Evolutionary conservation across 257 asterid species (phyloP).

Genomic region (Phtheirospermum japonicum): DNA sequence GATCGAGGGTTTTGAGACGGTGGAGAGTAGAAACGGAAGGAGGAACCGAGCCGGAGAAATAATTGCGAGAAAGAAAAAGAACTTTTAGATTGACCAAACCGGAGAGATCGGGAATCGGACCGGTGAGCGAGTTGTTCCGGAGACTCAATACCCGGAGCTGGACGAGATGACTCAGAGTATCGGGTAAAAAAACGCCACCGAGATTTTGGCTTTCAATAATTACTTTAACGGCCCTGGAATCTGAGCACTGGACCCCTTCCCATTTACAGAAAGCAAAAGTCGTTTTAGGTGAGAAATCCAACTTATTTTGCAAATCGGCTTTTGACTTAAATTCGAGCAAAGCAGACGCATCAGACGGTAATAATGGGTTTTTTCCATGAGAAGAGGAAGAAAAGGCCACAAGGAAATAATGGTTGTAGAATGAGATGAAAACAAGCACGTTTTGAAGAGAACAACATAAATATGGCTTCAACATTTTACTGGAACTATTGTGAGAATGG

Average conservation of each 20-base stretch:
- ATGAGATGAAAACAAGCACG: conserved; percentile 23
- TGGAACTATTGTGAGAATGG: neutral
- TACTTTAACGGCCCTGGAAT: conserved; percentile 43
- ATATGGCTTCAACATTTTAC: conserved; percentile 24
- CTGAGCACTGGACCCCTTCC: conserved; percentile 58
- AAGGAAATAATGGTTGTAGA: conserved; percentile 23
- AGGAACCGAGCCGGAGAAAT: conserved; percentile 57
- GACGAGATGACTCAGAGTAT: conserved; percentile 46
- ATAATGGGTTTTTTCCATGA: conserved; percentile 6
- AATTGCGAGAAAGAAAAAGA: conserved; percentile 58
- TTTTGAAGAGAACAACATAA: conserved; percentile 8
- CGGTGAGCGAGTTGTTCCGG: conserved; percentile 75
- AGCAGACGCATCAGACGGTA: conserved; percentile 52
- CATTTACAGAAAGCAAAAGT: conserved; percentile 57
- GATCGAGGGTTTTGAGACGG: conserved; percentile 76
- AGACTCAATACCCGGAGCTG: conserved; percentile 73
- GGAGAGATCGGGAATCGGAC: conserved; percentile 78
- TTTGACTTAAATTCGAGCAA: conserved; percentile 60
- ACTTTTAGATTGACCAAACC: conserved; percentile 52
- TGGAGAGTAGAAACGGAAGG: conserved; percentile 64
- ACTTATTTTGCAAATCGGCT: conserved; percentile 49
- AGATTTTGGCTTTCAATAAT: conserved; percentile 42
- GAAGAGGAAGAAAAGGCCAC: conserved; percentile 27
- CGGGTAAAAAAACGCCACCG: conserved; percentile 54
- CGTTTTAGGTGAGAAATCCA: conserved; percentile 35